Percentiles rank a stretch among this genome's conserved stretches.
Conservation (phyloP, 345 rosid species). For the Eucalyptus regnans region DNA sequence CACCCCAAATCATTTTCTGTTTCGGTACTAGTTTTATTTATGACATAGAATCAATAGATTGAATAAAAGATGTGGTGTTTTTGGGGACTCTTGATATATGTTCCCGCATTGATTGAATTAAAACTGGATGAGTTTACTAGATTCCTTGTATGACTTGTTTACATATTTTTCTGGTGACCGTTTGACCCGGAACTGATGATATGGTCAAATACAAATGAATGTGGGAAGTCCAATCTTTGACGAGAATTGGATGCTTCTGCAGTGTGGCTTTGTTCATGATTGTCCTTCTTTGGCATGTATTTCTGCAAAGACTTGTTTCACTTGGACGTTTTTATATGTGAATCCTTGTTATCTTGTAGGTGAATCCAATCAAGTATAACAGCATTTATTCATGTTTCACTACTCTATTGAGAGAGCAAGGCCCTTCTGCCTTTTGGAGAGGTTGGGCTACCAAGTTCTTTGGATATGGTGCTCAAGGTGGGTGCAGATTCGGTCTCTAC, state of each 20-base stretch:
- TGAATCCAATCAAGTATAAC: constrained; percentile 46
- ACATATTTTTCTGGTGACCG: background rate
- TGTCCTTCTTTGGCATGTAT: background rate
- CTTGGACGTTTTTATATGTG: background rate
- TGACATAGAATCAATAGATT: background rate
- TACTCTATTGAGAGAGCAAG: constrained; percentile 52
- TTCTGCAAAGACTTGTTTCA: background rate
- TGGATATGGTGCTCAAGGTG: constrained; percentile 65
- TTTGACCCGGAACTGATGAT: background rate
- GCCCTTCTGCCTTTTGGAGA: constrained; percentile 56
- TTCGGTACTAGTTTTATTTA: background rate
- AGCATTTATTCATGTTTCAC: constrained; percentile 37
- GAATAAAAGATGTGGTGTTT: background rate
- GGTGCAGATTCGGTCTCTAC: constrained; percentile 57
- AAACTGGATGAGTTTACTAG: background rate
- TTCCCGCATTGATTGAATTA: background rate
- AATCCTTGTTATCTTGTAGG: constrained; percentile 10
- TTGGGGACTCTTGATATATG: background rate
- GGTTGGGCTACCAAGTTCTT: constrained; percentile 57
- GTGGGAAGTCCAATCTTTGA: background rate
- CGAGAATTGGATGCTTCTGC: background rate
- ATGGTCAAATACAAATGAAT: background rate
- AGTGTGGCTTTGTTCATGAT: background rate
- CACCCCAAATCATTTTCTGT: background rate
- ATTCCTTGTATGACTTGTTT: background rate